Percentiles rank a stretch among this genome's conserved stretches.
Conservation (phyloP, 78 protist species). For the Dictyostelium capitatum region DNA sequence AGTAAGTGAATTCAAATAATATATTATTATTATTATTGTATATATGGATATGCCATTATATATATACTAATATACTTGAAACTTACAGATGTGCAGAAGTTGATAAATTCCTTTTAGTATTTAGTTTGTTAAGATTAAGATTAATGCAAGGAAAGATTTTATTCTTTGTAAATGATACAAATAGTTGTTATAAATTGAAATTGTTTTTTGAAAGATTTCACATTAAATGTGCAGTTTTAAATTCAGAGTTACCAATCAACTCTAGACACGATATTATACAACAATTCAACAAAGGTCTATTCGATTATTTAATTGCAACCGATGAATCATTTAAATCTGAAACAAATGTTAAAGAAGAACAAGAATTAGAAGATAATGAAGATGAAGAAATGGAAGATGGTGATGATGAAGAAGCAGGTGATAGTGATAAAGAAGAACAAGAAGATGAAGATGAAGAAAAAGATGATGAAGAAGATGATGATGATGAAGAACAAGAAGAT, state of each 20-base stretch:
- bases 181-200: conserved; percentile 84
- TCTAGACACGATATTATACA: conserved; percentile 86
- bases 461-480: conserved; percentile 24
- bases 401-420: conserved; percentile 18
- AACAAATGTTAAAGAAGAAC: conserved; percentile 22
- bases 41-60: background rate
- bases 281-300: conserved; percentile 90
- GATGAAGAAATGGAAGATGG: conserved; percentile 30
- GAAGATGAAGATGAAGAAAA: conserved; percentile 45
- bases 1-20: too few relatives aligned
- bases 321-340: conserved; percentile 79
- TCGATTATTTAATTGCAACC: conserved; percentile 91
- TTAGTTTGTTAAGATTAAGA: conserved; percentile 81
- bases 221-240: conserved; percentile 83
- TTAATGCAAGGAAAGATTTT: conserved; percentile 88
- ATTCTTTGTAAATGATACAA: conserved; percentile 89
- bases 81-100: conserved; percentile 23
- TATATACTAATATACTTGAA: too few relatives aligned
- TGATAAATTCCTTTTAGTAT: conserved; percentile 87
- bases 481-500: conserved; percentile 15
- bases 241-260: conserved; percentile 90
- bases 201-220: conserved; percentile 91
- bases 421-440: background rate
- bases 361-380: conserved; percentile 6
- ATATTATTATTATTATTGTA: too few relatives aligned